Base-by-base conservation (phyloP, 2,329 filamentous ascomycete genomes). In the Amauroascus verrucosus region DNA sequence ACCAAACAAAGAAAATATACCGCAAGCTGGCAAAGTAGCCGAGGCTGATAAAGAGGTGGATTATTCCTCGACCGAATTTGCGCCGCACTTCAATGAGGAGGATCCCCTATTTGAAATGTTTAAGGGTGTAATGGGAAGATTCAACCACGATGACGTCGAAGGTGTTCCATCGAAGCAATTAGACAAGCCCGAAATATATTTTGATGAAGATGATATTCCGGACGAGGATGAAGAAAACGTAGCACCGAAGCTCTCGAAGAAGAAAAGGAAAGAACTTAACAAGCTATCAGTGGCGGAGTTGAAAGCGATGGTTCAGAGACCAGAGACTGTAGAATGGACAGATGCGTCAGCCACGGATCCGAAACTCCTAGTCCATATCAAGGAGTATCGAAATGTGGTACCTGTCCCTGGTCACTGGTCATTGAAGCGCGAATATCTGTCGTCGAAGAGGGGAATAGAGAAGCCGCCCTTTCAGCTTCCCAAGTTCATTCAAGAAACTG, bases 291-390 rank as follows among this genome's bases (percentile, higher is more conserved):
- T 98, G 56, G 93, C 93, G 47, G 89, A 97, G 70, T 79, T 98
- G 58, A 98, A 98, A 72, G 88, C 91, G 5, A 74, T 95, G 53
- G 93, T 96, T 56, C 80, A 78, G 62, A 91, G 90, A 61, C 93
- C 93, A 1, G 93, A 98, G 69, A 82, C 95, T 8, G 91, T 98
- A 5, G 93, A 98, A 64, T 97, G 93, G 93, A 93, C 94, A 52
- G 93, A 98, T 66, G 87, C 88, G 11, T 94, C 88, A 14, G 90
- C 93, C 0, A 82, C 86, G 24, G 90, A 98, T 66, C 93, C 93
- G 13, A 81, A 85, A 53, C 75, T 97, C 41, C 79, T 98, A 9
- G 88, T 97, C 24, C 87, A 95, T 64, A 90, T 98, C 75, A 98
- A 97, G 70, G 85, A 88, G 2, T 87, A 94, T 67, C 83, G 90